Evolutionary conservation across 1,284 basidiomycete species (phyloP), one percentile per base, ranked within the genome.

Genomic region (Phylloboletellus chloephorus): DNA sequence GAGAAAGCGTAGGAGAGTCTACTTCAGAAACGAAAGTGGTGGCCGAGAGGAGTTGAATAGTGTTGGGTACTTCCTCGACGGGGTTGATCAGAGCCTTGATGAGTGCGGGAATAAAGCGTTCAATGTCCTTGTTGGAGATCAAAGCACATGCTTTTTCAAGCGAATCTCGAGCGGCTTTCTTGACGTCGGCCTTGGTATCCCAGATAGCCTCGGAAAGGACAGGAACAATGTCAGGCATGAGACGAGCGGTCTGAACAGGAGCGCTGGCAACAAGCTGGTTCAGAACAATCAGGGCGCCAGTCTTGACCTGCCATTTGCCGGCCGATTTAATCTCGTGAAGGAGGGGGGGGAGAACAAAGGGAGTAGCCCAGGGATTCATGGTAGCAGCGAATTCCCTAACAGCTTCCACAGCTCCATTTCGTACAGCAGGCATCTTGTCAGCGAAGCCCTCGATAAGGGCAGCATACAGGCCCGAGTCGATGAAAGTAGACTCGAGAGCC

Each of bases 11-110:
- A 49, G 96, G 83, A 50, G 95, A 94, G 67, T 98, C 96, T 72
- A 99, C 96, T 78, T 98, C 96, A 50, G 94, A 92, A 83, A 99
- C 96, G 84, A 98, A 98, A 67, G 96, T 98, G 70, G 96, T 98
- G 47, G 96, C 86, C 67, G 94, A 94, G 68, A 98, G 92, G 69
- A 97, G 87, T 62, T 79, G 78, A 61, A 98, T 91, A 59, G 93
- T 97, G 64, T 87, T 90, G 60, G 94, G 88, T 51, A 98, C 95
- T 81, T 98, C 93, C 78, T 98, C 95, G 57, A 97, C 92, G 60
- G 96, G 96, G 79, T 98, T 93, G 73, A 97, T 94, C 61, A 98
- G 76, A 66, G 91, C 88, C 70, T 95, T 90, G 71, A 96, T 94
- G 61, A 96, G 82, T 62, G 93, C 94, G 53, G 94, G 95, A 78